Evolutionary conservation across 2,329 filamentous ascomycete genomes (phyloP).

Genomic region (Diplodia sapinea): DNA sequence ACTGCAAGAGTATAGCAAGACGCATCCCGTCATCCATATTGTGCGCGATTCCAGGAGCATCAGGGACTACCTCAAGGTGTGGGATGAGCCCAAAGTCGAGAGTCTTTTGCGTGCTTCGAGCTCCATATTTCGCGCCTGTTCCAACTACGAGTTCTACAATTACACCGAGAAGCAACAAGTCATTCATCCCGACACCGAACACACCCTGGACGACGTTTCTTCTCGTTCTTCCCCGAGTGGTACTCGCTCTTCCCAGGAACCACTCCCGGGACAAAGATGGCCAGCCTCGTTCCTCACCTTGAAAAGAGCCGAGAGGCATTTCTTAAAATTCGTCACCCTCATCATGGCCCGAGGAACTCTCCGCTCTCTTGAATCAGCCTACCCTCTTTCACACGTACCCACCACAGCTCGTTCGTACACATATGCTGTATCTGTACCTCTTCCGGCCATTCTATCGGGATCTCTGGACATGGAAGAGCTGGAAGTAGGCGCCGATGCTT

Average conservation of each 20-base stretch:
- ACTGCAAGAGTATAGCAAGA: constrained; percentile 66
- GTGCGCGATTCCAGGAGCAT: constrained; percentile 70
- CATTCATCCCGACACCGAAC: constrained; percentile 3
- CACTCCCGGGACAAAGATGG: constrained; percentile 37
- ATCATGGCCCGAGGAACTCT: constrained; percentile 61
- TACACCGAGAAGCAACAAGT: constrained; percentile 23
- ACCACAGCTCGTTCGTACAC: constrained; percentile 68
- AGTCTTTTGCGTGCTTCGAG: constrained; percentile 64
- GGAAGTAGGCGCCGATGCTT: constrained; percentile 70
- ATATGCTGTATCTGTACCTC: constrained; percentile 67
- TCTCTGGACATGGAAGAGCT: constrained; percentile 67
- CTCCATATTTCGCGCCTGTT: constrained; percentile 67
- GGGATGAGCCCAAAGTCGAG: constrained; percentile 61
- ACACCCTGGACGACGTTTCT: background rate
- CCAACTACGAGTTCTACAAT: constrained; percentile 80
- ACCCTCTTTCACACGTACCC: constrained; percentile 67
- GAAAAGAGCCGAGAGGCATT: constrained; percentile 71
- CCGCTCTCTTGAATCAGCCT: constrained; percentile 67
- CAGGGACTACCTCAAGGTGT: constrained; percentile 63
- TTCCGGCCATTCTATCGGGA: constrained; percentile 62
- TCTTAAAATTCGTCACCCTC: constrained; percentile 70
- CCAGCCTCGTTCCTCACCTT: constrained; percentile 68
- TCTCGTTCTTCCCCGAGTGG: constrained; percentile 2
- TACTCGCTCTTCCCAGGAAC: constrained; percentile 7
- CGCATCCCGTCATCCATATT: constrained; percentile 74